phyloP scores from a whole-genome alignment of 352 stramenopile genomes.

The Aphanomyces invadans region DNA sequence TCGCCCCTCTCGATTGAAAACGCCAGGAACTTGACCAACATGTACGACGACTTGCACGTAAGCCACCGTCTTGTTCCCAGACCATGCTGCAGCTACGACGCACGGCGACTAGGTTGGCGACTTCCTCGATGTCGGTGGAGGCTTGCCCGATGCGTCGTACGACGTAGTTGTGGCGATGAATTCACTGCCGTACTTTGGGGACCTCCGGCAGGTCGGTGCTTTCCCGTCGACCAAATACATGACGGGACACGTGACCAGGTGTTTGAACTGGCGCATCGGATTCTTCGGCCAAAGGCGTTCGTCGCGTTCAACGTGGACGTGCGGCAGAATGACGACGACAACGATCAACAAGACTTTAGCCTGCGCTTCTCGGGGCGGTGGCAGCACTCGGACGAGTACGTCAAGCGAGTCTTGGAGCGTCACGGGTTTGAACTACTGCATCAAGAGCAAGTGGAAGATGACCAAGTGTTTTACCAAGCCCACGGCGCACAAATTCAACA shows the following conservation, averaged over 20 bases:
- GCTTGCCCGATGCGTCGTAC: not conserved
- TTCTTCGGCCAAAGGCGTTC: not conserved
- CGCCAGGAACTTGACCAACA: not conserved
- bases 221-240: not conserved
- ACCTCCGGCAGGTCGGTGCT: conserved; percentile 1
- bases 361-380: conserved; percentile 12
- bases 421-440: conserved; percentile 6
- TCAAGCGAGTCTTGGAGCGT: not conserved
- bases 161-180: conserved; percentile 18
- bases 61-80: not conserved
- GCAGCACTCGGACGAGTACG: not conserved
- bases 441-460: not conserved
- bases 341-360: not conserved
- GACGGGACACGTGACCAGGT: not conserved
- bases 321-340: not conserved
- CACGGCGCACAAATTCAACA: not conserved
- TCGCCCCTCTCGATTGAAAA: conserved; percentile 10
- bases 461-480: not conserved
- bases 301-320: not conserved
- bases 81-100: not conserved
- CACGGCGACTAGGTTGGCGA: not conserved
- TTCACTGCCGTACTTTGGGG: conserved; percentile 7
- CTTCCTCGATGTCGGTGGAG: not conserved
- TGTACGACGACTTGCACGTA: conserved; percentile 21
- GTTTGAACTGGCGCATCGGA: not conserved